Percentiles rank a stretch among this genome's conserved stretches.
Conservation (phyloP, 129 eudicot genomes). For the Chrysanthemum makinoi region DNA sequence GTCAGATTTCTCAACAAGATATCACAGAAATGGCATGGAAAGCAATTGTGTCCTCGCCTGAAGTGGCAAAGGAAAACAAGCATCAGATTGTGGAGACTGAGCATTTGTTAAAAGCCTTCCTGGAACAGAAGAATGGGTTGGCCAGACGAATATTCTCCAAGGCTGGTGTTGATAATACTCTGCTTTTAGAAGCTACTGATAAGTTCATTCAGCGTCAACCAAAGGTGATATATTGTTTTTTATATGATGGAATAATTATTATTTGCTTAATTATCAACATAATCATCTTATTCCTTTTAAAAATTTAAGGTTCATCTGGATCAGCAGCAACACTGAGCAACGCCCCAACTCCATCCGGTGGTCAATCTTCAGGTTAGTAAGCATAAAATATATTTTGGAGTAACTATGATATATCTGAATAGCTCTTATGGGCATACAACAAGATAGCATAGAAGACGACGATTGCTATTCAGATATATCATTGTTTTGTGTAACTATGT, state of each 20-base stretch:
- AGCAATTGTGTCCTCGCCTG: slow-evolving; percentile 90
- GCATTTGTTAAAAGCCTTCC: slow-evolving; percentile 83
- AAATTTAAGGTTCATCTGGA: no score
- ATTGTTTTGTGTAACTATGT: no score
- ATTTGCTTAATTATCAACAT: no score
- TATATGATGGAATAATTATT: neutral
- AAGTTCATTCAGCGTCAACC: slow-evolving; percentile 87
- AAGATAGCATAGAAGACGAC: no score
- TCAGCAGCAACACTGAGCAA: no score
- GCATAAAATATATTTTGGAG: no score
- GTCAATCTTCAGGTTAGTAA: no score
- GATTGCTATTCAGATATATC: no score
- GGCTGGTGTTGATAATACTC: slow-evolving; percentile 89
- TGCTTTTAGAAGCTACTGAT: slow-evolving; percentile 89
- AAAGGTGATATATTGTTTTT: slow-evolving; percentile 46
- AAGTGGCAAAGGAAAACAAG: slow-evolving; percentile 90
- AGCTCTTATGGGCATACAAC: no score
- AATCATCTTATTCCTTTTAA: no score
- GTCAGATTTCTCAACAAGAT: slow-evolving; percentile 83
- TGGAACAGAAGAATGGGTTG: slow-evolving; percentile 95
- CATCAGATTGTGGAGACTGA: slow-evolving; percentile 98
- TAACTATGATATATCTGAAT: no score
- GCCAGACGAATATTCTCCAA: slow-evolving; percentile 92
- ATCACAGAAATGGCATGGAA: slow-evolving; percentile 99
- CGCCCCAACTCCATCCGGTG: no score